phyloP scores from a whole-genome alignment of 2,329 filamentous ascomycete species.

The Aspergillus tamarii region DNA sequence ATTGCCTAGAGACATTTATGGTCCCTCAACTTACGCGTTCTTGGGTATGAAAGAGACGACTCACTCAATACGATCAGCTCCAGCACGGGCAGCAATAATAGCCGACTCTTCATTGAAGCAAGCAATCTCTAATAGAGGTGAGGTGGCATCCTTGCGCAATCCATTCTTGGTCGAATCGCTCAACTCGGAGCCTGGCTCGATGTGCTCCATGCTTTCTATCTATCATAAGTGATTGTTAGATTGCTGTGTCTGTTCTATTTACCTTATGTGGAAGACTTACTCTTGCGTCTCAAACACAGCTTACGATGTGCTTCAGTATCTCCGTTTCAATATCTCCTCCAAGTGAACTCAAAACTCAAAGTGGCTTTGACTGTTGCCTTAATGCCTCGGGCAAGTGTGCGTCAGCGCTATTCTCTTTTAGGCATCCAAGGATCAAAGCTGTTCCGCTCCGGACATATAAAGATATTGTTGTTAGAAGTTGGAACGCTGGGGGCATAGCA shows the following conservation, averaged over 20 bases:
- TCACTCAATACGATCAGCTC: constrained; percentile 56
- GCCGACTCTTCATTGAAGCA: constrained; percentile 53
- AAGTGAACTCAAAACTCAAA: background rate
- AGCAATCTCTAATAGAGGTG: constrained; percentile 47
- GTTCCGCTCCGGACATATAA: background rate
- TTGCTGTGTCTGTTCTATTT: background rate
- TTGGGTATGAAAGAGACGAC: constrained; percentile 36
- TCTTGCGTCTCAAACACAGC: background rate
- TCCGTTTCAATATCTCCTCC: background rate
- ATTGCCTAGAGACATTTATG: background rate
- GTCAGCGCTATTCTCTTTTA: background rate
- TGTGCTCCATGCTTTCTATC: background rate
- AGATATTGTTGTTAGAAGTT: background rate
- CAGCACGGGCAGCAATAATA: constrained; percentile 43
- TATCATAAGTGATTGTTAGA: background rate
- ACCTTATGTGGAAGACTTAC: background rate
- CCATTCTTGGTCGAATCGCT: too few relatives aligned
- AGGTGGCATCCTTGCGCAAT: background rate
- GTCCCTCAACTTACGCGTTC: constrained; percentile 33
- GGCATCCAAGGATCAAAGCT: background rate
- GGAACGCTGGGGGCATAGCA: too few relatives aligned
- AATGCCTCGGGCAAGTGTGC: background rate
- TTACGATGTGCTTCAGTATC: background rate
- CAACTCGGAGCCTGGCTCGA: background rate
- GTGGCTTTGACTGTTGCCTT: background rate